Percentiles rank a stretch among this genome's conserved stretches.
These are phyloP conservation scores for Pulveroboletus ravenelii DNA, from an alignment of 768 basidiomycete genomes.

Conservation along the genomic window DNA sequence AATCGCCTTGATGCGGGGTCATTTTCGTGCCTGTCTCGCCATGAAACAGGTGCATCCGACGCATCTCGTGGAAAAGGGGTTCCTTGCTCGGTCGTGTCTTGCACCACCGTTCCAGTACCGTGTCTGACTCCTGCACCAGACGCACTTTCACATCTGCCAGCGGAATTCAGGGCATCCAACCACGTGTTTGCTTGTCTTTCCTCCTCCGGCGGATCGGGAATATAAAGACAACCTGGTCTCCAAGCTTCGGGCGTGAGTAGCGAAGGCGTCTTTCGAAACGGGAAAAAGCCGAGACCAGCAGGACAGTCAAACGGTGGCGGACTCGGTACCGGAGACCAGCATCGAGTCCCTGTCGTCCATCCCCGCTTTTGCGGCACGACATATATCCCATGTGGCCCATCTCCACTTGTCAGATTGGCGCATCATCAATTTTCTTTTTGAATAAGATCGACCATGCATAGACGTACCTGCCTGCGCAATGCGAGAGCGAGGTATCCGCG, in stretches of 20 bases:
- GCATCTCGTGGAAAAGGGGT: background rate
- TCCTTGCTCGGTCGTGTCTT: background rate
- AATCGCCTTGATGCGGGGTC: slow-evolving; percentile 17
- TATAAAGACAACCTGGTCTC: slow-evolving; percentile 11
- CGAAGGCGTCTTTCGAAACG: slow-evolving; percentile 4
- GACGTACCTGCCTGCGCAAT: slow-evolving; percentile 1
- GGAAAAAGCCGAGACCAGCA: slow-evolving; percentile 7
- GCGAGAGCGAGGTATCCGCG: background rate
- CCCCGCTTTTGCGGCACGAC: slow-evolving; percentile 20
- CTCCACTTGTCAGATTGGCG: background rate
- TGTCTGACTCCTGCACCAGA: background rate
- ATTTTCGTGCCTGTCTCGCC: slow-evolving; percentile 23
- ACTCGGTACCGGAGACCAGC: background rate
- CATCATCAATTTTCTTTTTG: background rate
- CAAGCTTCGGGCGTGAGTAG: slow-evolving; percentile 10
- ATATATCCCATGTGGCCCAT: slow-evolving; percentile 5
- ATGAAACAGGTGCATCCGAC: slow-evolving; percentile 2
- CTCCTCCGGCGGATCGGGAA: slow-evolving; percentile 11
- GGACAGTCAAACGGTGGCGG: background rate
- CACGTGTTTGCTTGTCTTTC: background rate
- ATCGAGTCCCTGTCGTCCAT: background rate
- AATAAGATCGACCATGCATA: background rate
- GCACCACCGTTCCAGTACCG: background rate
- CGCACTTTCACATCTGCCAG: background rate
- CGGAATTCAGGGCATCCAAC: slow-evolving; percentile 7